Conservation (phyloP, 192 early-diverging fungal genomes). For the Coemansia sp. region DNA sequence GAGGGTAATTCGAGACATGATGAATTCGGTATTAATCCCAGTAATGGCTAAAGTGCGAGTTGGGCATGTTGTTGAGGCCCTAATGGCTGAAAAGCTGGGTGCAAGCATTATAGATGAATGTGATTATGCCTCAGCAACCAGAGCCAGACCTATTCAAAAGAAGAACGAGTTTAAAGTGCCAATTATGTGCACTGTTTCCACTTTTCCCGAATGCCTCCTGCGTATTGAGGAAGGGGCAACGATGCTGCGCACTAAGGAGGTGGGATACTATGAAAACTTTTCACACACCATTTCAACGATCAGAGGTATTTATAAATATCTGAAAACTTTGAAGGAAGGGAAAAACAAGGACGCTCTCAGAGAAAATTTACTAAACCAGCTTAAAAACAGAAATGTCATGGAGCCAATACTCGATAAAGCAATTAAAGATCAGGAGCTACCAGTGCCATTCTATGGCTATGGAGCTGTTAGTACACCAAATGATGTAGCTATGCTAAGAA, state of each 20-base stretch:
- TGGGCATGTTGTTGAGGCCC: conserved; percentile 15
- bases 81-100: conserved; percentile 78
- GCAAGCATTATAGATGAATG: conserved; percentile 93
- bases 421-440: not conserved
- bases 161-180: conserved; percentile 74
- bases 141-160: conserved; percentile 84
- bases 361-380: not conserved
- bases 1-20: not conserved
- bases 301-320: not conserved
- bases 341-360: not conserved
- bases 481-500: not conserved
- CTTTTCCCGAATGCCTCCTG: conserved; percentile 83
- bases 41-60: conserved; percentile 6
- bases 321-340: not conserved
- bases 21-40: conserved; percentile 5
- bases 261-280: conserved; percentile 47
- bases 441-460: not conserved
- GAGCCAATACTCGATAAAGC: not conserved
- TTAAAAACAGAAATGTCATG: not conserved
- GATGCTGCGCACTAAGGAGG: conserved; percentile 93
- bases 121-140: conserved; percentile 66
- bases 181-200: conserved; percentile 84
- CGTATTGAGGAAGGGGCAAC: conserved; percentile 88
- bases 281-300: not conserved
- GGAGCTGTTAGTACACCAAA: not conserved